Evolutionary conservation across 2,329 filamentous ascomycete genomes (phyloP), one percentile per base, ranked within the genome.

Genomic region (Diaporthe ampelina): DNA sequence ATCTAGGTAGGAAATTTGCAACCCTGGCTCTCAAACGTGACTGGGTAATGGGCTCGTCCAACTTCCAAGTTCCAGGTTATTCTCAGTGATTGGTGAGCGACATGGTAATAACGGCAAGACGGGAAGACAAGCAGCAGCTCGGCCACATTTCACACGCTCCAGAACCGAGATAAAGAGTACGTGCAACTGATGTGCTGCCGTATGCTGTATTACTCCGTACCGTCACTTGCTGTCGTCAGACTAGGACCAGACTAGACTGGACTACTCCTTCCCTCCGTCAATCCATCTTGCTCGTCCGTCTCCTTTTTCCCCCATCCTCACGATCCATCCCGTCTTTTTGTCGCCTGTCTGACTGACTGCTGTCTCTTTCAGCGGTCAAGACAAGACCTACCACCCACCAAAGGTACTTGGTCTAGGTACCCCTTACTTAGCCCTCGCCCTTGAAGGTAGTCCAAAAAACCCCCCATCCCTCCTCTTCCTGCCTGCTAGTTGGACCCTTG

Each of bases 401-500:
- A 45, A 45, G 43, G 43, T 26, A 11, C 61, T n/a, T 59, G 8
- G 35, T 37, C 35, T 37, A 37, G 29, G 29, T 32, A 37, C 57
- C 35, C 57, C 35, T 43, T 37, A 37, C 21, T 7, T 40, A 32
- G 6, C 29, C 54, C 54, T 15, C 54, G 8, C 54, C 54, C 54
- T 57, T 57, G 7, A 32, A 35, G 29, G 54, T 17, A 15, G 26
- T 26, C 4, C 11, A 43, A 43, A 43, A 43, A 61, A 61, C 43
- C 9, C 5, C 57, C 58, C n/a, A 61, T 43, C 37, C 13, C 10
- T 29, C 58, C 13, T 43, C 58, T 45, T 63, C 35, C 9, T 37
- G 17, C 37, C 58, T 26, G 17, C 24, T 50, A 21, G 63, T n/a
- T 67, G 63, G 63, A 67, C 63, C 63, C 63, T 67, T 67, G 63